phyloP scores from a whole-genome alignment of 345 rosid genomes.

The Populus deltoides region DNA sequence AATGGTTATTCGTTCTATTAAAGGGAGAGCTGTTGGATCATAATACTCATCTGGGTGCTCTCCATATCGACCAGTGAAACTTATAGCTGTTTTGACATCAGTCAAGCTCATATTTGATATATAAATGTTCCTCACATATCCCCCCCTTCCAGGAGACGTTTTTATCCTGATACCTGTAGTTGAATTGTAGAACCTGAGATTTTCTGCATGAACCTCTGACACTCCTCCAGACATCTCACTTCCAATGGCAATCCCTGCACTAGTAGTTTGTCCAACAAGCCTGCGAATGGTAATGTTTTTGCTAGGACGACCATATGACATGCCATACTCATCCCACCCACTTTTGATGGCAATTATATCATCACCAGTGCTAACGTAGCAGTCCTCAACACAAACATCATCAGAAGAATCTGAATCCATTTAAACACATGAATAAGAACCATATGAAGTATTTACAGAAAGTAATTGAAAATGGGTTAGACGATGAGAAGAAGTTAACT shows the following conservation, averaged over 20 bases:
- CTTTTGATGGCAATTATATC: slow-evolving; percentile 89
- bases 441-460: neutral
- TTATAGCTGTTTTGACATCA: slow-evolving; percentile 59
- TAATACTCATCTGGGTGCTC: slow-evolving; percentile 84
- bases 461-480: neutral
- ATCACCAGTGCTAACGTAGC: slow-evolving; percentile 87
- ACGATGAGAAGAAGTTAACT: neutral
- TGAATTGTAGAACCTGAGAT: slow-evolving; percentile 57
- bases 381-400: slow-evolving; percentile 87
- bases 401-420: slow-evolving; percentile 71
- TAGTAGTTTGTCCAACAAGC: slow-evolving; percentile 64
- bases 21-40: slow-evolving; percentile 72
- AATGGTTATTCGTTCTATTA: slow-evolving; percentile 61
- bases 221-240: slow-evolving; percentile 99
- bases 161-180: slow-evolving; percentile 69
- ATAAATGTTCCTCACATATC: slow-evolving; percentile 73
- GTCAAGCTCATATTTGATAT: slow-evolving; percentile 58
- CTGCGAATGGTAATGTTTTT: slow-evolving; percentile 65
- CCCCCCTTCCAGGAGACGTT: slow-evolving; percentile 91
- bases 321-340: slow-evolving; percentile 98
- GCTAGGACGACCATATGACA: slow-evolving; percentile 72
- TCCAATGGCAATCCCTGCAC: slow-evolving; percentile 87
- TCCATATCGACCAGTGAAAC: slow-evolving; percentile 65
- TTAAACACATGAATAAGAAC: slow-evolving; percentile 2
- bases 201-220: slow-evolving; percentile 66